These are phyloP conservation scores for Poa pratensis DNA, from an alignment of 176 grass and related monocot genomes.

Conservation along the genomic window DNA sequence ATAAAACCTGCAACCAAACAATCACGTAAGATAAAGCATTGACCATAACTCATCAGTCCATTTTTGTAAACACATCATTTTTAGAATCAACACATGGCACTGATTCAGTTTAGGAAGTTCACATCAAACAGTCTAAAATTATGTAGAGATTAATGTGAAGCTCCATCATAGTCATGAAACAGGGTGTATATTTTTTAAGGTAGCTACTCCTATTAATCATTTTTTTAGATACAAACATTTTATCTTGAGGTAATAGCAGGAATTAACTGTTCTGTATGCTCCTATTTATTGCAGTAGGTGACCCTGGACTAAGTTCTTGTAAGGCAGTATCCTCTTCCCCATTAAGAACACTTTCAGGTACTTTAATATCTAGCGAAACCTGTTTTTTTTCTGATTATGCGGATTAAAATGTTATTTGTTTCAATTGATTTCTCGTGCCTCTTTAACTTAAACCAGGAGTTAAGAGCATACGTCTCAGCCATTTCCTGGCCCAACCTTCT, in stretches of 20 bases:
- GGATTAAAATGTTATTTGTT: background rate
- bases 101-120: background rate
- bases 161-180: conserved; percentile 13
- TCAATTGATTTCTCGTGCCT: conserved; percentile 13
- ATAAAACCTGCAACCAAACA: background rate
- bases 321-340: conserved; percentile 57
- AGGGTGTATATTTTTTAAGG: background rate
- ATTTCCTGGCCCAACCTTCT: conserved; percentile 56
- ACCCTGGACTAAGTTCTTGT: conserved; percentile 51
- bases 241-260: conserved; percentile 9
- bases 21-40: background rate
- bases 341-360: conserved; percentile 65
- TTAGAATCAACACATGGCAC: background rate
- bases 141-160: conserved; percentile 7
- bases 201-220: background rate
- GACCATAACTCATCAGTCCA: background rate
- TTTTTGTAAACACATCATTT: background rate
- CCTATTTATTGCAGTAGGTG: conserved; percentile 31
- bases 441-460: conserved; percentile 54
- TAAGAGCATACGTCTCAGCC: conserved; percentile 56
- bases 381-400: background rate
- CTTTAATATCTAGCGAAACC: conserved; percentile 1
- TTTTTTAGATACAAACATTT: conserved; percentile 17
- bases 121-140: background rate
- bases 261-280: conserved; percentile 30